phyloP scores from a whole-genome alignment of 352 stramenopile genomes.

The Phytophthora brassicae region DNA sequence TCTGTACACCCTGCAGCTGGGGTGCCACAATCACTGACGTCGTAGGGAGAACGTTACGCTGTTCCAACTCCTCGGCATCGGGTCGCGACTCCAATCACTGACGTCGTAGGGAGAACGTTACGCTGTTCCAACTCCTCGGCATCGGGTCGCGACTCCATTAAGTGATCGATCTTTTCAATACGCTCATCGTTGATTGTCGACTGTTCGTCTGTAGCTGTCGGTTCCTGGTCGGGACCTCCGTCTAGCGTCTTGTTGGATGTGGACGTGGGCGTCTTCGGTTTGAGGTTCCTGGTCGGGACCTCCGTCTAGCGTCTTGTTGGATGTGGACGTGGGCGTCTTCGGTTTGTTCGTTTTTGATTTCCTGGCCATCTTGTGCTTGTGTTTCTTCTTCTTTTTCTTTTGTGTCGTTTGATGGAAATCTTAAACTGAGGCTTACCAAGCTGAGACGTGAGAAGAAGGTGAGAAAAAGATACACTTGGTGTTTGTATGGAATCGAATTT shows the following conservation, averaged over 20 bases:
- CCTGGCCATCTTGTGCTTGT: slow-evolving; percentile 49
- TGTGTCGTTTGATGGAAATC: slow-evolving; percentile 19
- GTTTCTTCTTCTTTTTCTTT: neutral
- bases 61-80: slow-evolving; percentile 54
- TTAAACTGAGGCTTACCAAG: slow-evolving; percentile 15
- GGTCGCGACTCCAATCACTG: slow-evolving; percentile 52
- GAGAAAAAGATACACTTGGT: neutral
- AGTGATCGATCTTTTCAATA: slow-evolving; percentile 71
- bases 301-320: slow-evolving; percentile 26
- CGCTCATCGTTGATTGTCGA: slow-evolving; percentile 39
- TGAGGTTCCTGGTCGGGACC: slow-evolving; percentile 42
- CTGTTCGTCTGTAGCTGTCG: slow-evolving; percentile 23
- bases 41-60: slow-evolving; percentile 53
- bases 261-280: slow-evolving; percentile 20
- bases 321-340: slow-evolving; percentile 24
- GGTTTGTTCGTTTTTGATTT: slow-evolving; percentile 54
- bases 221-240: slow-evolving; percentile 38
- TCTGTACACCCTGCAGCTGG: slow-evolving; percentile 68
- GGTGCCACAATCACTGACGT: slow-evolving; percentile 50
- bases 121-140: slow-evolving; percentile 53
- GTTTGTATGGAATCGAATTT: neutral
- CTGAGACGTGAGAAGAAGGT: neutral
- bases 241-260: slow-evolving; percentile 28
- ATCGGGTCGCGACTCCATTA: slow-evolving; percentile 60
- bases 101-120: slow-evolving; percentile 48